Evolutionary conservation across 345 rosid genomes (phyloP).

Genomic region (Salix dunnii): DNA sequence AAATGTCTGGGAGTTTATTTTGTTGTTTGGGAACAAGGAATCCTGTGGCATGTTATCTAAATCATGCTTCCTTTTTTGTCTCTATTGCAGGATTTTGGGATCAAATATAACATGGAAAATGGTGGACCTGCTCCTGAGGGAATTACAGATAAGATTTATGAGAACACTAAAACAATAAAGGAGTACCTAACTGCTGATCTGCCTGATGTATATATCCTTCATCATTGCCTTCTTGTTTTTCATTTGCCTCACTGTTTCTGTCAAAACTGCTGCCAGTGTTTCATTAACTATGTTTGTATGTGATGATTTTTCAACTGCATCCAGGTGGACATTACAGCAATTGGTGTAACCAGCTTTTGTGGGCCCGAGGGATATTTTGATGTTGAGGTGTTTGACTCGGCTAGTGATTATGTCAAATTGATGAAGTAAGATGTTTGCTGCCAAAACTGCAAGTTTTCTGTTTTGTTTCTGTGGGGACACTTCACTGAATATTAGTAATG

Average conservation of each 20-base stretch:
- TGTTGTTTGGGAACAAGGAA: neutral
- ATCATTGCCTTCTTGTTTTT: conserved; percentile 3
- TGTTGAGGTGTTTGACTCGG: conserved; percentile 95
- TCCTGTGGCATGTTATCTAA: neutral
- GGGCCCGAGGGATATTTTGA: conserved; percentile 90
- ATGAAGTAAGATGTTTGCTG: conserved; percentile 68
- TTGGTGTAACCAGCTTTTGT: conserved; percentile 61
- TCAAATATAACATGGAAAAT: conserved; percentile 98
- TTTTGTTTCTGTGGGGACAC: neutral
- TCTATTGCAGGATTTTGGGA: conserved; percentile 81
- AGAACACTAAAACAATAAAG: conserved; percentile 85
- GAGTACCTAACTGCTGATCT: conserved; percentile 79
- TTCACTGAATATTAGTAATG: neutral
- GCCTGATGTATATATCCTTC: conserved; percentile 59
- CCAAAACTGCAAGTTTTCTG: neutral
- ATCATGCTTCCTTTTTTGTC: neutral
- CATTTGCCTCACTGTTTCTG: neutral
- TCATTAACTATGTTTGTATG: neutral
- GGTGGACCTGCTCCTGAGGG: conserved; percentile 99
- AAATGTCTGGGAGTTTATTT: neutral
- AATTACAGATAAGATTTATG: conserved; percentile 88
- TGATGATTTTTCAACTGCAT: conserved; percentile 8
- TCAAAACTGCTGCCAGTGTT: neutral
- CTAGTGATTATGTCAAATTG: conserved; percentile 77
- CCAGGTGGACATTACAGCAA: conserved; percentile 73